These are phyloP conservation scores for Botrytis porri DNA, from an alignment of 2,329 filamentous ascomycete species.

Conservation along the genomic window DNA sequence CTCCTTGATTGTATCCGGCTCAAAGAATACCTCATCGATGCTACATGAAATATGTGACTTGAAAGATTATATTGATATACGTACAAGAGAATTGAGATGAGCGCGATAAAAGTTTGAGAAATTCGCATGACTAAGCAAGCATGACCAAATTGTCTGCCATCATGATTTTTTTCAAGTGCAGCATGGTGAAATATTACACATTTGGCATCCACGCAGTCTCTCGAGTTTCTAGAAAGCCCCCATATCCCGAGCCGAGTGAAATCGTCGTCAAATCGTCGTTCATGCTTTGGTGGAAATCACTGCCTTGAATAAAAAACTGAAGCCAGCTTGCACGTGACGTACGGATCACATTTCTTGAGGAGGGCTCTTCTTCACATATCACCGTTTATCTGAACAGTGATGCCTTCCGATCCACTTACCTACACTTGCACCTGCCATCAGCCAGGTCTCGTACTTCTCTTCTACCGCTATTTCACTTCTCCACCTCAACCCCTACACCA, in stretches of 20 bases:
- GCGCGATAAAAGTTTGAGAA: background rate
- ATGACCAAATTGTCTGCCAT: background rate
- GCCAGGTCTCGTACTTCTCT: conserved; percentile 35
- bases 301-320: background rate
- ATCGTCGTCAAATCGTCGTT: background rate
- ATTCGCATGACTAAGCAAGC: background rate
- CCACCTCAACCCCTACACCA: conserved; percentile 24
- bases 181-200: too few species aligned
- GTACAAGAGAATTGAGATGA: background rate
- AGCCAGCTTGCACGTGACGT: background rate
- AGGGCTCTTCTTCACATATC: background rate
- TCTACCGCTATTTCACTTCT: conserved; percentile 38
- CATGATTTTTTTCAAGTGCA: background rate
- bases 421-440: conserved; percentile 35
- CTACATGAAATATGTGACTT: background rate
- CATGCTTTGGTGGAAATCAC: background rate
- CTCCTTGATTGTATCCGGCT: background rate
- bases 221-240: too few species aligned
- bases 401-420: conserved; percentile 35
- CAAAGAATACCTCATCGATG: background rate
- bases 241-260: background rate
- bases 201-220: background rate
- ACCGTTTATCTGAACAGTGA: background rate
- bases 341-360: background rate
- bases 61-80: background rate